phyloP scores from a whole-genome alignment of 371 early-diverging fungal species.

The Apophysomyces ossiformis region DNA sequence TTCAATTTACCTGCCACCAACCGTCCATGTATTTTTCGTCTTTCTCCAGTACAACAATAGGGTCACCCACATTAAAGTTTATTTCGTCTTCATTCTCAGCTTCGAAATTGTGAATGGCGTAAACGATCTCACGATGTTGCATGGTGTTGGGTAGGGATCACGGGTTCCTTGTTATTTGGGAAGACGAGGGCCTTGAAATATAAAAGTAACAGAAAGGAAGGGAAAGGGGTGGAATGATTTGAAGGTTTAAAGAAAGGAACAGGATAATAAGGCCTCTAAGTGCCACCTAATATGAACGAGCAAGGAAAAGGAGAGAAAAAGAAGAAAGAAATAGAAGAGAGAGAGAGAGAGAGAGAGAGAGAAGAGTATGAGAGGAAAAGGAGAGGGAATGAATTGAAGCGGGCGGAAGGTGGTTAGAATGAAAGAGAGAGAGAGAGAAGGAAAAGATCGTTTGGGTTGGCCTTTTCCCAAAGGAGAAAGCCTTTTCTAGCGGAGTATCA shows the following conservation, averaged over 20 bases:
- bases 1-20: conserved; percentile 80
- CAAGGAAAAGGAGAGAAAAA: conserved; percentile 1
- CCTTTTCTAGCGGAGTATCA: conserved; percentile 1
- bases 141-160: background rate
- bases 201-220: conserved; percentile 14
- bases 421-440: conserved; percentile 1
- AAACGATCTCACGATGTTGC: conserved; percentile 34
- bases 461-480: conserved; percentile 1
- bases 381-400: conserved; percentile 4
- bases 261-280: background rate
- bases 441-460: too few species aligned
- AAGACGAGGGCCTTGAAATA: background rate
- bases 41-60: conserved; percentile 74
- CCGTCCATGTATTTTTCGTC: conserved; percentile 84
- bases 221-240: background rate
- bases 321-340: background rate
- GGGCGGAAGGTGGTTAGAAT: background rate
- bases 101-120: conserved; percentile 68
- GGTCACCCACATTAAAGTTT: conserved; percentile 68
- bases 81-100: conserved; percentile 84
- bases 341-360: conserved; percentile 5
- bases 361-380: background rate
- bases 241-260: background rate
- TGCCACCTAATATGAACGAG: too few species aligned
- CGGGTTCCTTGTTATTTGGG: too few species aligned